A percentile compares a stretch with the other conserved stretches of the same genome.
Evolutionary conservation across 106 monocot genomes (phyloP).

Genomic region (Triglochin maritima): DNA sequence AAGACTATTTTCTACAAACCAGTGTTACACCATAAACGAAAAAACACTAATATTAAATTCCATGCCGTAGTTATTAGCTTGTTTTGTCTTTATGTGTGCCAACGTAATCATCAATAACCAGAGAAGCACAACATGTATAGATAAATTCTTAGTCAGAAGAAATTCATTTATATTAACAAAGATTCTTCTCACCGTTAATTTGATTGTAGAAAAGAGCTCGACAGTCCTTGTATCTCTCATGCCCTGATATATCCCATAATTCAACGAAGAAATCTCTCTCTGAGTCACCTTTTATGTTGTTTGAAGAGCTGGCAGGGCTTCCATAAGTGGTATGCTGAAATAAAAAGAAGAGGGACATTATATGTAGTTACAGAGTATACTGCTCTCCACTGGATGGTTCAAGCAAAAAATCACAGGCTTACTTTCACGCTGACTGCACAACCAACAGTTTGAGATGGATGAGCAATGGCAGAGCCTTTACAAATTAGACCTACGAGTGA

Average conservation of each 20-base stretch:
- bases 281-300: conserved; percentile 57
- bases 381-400: neutral
- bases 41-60: too few species aligned
- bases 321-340: conserved; percentile 77
- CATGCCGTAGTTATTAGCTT: too few species aligned
- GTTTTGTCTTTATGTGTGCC: too few species aligned
- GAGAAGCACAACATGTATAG: too few species aligned
- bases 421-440: conserved; percentile 75
- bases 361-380: neutral
- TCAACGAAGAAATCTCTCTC: conserved; percentile 92
- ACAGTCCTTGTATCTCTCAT: conserved; percentile 87
- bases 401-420: conserved; percentile 4
- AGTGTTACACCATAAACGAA: too few species aligned
- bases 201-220: conserved; percentile 80
- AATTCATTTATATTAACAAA: neutral
- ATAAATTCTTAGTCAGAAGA: neutral
- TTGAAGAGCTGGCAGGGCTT: conserved; percentile 69
- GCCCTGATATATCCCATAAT: conserved; percentile 90
- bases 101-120: too few species aligned
- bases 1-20: too few species aligned
- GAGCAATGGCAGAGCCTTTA: conserved; percentile 50
- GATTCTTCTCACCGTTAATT: conserved; percentile 56
- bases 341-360: conserved; percentile 3
- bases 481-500: conserved; percentile 74
- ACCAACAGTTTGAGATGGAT: conserved; percentile 77